Evolutionary conservation across 2,329 filamentous ascomycete species (phyloP), one percentile per base, ranked within the genome.

Genomic region (Catunica adiposa): DNA sequence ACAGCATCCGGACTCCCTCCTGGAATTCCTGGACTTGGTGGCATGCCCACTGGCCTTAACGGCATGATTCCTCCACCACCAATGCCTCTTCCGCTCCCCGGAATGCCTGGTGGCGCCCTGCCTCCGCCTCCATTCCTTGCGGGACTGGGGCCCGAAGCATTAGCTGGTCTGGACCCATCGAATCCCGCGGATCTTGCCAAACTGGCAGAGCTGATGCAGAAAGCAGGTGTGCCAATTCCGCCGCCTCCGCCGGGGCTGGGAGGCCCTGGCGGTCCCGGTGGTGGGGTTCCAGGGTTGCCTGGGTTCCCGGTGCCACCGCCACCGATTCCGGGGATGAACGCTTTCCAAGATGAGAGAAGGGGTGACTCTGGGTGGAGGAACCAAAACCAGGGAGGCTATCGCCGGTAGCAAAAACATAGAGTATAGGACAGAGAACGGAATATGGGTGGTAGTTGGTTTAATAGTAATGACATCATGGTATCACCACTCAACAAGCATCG

Each of bases 141-240:
- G 3, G 70, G 71, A 7, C 65, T 73, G 25, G 72, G 72, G n/a
- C 64, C 69, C 1, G 73, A 75, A 68, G 1, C 69, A 17, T 65
- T 78, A 14, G 75, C 76, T 0, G 77, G 75, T 23, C 64, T 82
- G 53, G 78, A 82, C 59, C 75, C 73, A 0, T 77, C 69, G 59
- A 79, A 82, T 61, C 78, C 79, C 5, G 75, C 77, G 7, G 77
- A 82, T 62, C 73, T 80, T 37, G 76, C 77, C 11, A 77, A 76
- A 60, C 72, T 83, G 20, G 72, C 79, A 22, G 79, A 82, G 63
- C 69, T 83, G 66, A 82, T 83, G 73, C 78, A 80, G 63, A 78
- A 79, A 62, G 78, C 79, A 1, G 80, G 80, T 14, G 69, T 83
- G 14, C 77, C 76, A 8, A 75, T 81, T 7, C 82, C 80, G 0